Evolutionary conservation across 108 stramenopile genomes (phyloP).

Genomic region (Cyclotella baltica): DNA sequence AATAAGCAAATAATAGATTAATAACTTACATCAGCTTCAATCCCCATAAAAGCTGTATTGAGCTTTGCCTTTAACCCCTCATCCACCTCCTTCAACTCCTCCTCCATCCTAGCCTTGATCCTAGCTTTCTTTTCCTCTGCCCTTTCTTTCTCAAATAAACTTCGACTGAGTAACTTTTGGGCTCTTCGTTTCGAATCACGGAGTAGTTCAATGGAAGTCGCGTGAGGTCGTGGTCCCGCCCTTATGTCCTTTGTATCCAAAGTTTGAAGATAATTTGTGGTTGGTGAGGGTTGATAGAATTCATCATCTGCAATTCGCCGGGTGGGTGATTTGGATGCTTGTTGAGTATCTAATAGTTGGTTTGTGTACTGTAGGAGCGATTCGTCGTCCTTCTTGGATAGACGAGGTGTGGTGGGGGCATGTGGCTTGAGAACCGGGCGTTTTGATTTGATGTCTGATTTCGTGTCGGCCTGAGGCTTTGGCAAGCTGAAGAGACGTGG

Average conservation of each 20-base stretch:
- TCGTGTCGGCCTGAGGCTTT: background rate
- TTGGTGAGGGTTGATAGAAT: background rate
- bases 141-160: slow-evolving; percentile 12
- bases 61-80: slow-evolving; percentile 5
- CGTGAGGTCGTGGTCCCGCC: background rate
- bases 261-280: background rate
- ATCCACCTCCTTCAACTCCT: background rate
- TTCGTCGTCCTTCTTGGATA: background rate
- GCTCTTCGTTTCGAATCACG: background rate
- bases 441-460: background rate
- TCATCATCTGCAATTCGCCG: background rate
- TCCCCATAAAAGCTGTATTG: background rate
- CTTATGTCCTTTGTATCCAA: background rate
- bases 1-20: background rate
- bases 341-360: background rate
- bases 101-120: slow-evolving; percentile 9
- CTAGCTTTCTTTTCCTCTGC: slow-evolving; percentile 13
- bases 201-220: slow-evolving; percentile 4
- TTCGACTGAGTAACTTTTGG: background rate
- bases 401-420: background rate
- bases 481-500: background rate
- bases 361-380: background rate
- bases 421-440: background rate
- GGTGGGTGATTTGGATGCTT: slow-evolving; percentile 9
- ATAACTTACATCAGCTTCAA: slow-evolving; percentile 1